A percentile compares a stretch with the other conserved stretches of the same genome.
These are phyloP conservation scores for Diaporthe capsici DNA, from an alignment of 2,329 filamentous ascomycete genomes.

Conservation along the genomic window DNA sequence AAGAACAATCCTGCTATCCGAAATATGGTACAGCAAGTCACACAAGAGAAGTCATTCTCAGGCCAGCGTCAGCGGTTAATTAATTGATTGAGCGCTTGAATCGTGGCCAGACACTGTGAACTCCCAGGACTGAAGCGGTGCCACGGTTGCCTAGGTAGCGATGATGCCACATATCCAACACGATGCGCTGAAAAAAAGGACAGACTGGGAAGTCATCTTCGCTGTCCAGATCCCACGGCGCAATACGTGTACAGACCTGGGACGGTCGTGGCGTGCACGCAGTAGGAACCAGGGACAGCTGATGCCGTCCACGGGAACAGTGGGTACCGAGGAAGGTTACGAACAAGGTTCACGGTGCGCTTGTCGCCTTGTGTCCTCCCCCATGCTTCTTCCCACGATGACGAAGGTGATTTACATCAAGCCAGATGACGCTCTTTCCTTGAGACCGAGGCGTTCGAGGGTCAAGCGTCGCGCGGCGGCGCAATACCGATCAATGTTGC, in stretches of 20 bases:
- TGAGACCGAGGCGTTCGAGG: conserved; percentile 1
- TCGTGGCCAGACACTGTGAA: neutral
- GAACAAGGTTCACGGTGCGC: conserved; percentile 10
- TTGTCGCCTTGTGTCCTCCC: neutral
- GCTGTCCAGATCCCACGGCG: neutral
- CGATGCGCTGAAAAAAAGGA: neutral
- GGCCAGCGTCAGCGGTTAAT: neutral
- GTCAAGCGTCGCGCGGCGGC: neutral
- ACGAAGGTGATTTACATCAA: neutral
- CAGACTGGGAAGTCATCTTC: neutral
- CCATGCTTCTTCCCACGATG: conserved; percentile 2
- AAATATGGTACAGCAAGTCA: neutral
- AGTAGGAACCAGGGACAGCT: neutral
- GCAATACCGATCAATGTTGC: conserved; percentile 33
- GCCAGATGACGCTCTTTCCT: conserved; percentile 17
- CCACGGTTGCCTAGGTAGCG: neutral
- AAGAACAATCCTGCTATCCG: neutral
- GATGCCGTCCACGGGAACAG: neutral
- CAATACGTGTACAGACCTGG: neutral
- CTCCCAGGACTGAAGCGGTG: neutral
- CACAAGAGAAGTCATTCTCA: neutral
- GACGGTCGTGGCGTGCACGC: neutral
- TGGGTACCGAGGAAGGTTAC: neutral
- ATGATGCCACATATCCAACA: conserved; percentile 1
- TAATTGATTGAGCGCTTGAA: neutral